Percentiles rank a stretch among this genome's conserved stretches.
These are phyloP conservation scores for Trypanosoma cruzi DNA, from an alignment of 208 protist genomes.

Conservation along the genomic window DNA sequence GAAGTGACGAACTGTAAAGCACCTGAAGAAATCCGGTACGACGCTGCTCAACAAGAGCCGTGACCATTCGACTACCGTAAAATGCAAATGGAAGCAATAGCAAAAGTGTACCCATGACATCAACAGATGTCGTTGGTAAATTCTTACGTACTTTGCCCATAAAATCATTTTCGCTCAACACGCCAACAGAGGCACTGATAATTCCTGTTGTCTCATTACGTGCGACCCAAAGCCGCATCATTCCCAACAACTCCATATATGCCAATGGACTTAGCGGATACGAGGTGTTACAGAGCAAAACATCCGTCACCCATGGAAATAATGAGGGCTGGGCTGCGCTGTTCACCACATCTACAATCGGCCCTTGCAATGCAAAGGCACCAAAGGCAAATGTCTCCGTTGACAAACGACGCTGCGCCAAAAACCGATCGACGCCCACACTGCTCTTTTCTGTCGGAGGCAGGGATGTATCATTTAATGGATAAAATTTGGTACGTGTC, in stretches of 20 bases:
- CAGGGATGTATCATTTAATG: neutral
- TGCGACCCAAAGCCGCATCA: slow-evolving; percentile 21
- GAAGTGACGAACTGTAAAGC: slow-evolving; percentile 17
- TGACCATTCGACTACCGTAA: slow-evolving; percentile 22
- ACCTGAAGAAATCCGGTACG: slow-evolving; percentile 22
- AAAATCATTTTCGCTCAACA: neutral
- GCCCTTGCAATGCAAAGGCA: slow-evolving; percentile 24
- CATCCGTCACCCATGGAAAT: slow-evolving; percentile 28
- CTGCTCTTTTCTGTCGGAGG: neutral
- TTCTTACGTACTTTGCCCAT: neutral
- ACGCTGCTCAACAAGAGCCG: slow-evolving; percentile 25
- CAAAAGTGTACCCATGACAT: slow-evolving; percentile 21
- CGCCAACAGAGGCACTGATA: slow-evolving; percentile 20
- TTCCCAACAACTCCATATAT: slow-evolving; percentile 17
- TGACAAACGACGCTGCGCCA: neutral
- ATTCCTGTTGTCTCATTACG: slow-evolving; percentile 13
- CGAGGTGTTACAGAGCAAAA: slow-evolving; percentile 29
- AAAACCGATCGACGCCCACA: slow-evolving; percentile 9
- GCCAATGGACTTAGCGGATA: slow-evolving; percentile 18
- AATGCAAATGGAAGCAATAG: slow-evolving; percentile 35
- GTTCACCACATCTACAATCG: neutral
- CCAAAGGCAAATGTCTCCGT: slow-evolving; percentile 10
- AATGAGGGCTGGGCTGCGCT: neutral
- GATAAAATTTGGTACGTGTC: slow-evolving; percentile 1
- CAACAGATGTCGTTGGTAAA: neutral